Percentiles rank a stretch among this genome's conserved stretches.
Evolutionary conservation across 306 rosid species (phyloP).

Genomic region (Albizia julibrissin): DNA sequence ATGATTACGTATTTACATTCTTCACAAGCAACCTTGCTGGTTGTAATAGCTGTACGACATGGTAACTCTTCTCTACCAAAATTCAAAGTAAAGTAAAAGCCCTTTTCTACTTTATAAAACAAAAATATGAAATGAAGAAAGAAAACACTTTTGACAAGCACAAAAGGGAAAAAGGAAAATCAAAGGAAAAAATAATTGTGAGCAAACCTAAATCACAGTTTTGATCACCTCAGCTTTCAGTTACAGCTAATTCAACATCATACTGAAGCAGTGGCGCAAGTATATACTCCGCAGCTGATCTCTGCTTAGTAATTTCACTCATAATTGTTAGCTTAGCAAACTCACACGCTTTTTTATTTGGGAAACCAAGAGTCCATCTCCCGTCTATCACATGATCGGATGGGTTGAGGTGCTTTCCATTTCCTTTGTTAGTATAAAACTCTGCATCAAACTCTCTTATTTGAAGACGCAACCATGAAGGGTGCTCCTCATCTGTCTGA

Average conservation of each 20-base stretch:
- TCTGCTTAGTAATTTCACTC: slow-evolving; percentile 65
- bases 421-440: slow-evolving; percentile 41
- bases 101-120: slow-evolving; percentile 22
- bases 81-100: slow-evolving; percentile 8
- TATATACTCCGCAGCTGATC: slow-evolving; percentile 58
- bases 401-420: slow-evolving; percentile 38
- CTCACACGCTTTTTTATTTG: slow-evolving; percentile 62
- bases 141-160: neutral
- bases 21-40: slow-evolving; percentile 19
- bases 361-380: slow-evolving; percentile 83
- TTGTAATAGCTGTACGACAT: slow-evolving; percentile 7
- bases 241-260: slow-evolving; percentile 41
- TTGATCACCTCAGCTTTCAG: slow-evolving; percentile 41
- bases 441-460: slow-evolving; percentile 69
- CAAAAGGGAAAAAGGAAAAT: neutral
- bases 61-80: slow-evolving; percentile 24
- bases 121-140: slow-evolving; percentile 2
- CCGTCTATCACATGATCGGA: slow-evolving; percentile 60
- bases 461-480: slow-evolving; percentile 79
- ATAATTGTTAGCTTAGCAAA: slow-evolving; percentile 56
- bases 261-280: slow-evolving; percentile 65
- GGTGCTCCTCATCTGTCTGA: slow-evolving; percentile 57
- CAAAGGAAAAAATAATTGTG: slow-evolving; percentile 7
- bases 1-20: slow-evolving; percentile 27
- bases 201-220: slow-evolving; percentile 34